Base-by-base conservation (phyloP, 192 early-diverging fungal species). In the Coemansia sp. region DNA sequence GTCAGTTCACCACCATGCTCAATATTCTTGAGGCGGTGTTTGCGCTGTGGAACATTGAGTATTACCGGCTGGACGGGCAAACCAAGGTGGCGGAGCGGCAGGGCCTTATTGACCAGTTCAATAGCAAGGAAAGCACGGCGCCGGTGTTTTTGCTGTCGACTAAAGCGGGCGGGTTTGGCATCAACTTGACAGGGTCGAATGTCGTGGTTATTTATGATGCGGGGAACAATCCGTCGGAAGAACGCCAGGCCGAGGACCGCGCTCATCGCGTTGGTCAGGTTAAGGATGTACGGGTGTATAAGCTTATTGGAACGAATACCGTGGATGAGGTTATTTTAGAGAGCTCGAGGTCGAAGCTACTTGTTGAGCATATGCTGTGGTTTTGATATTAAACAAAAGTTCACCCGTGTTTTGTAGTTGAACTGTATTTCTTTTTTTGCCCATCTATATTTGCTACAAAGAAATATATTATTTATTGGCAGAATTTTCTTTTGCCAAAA, bases 141-240 rank as follows among this genome's bases (percentile, higher is more conserved):
- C 82, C 83, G 4, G 83, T 91, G 44, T 91, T 93, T 71, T 70
- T 92, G 42, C 61, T 92, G 38, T 88, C 87, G 23, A 94, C 92
- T 1, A 89, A 89, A 54, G 92, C 90, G 1, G 90, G 91, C 23
- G 92, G 91, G 0, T 87, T 93, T 59, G 91, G 91, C 44, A 87
- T 93, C 57, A 93, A 93, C 57, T 54, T 93, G 65, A 90, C 90
- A 1, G 74, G 85, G 5, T 90, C 91, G 26, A 89, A 89, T 58
- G 83, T 89, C 4, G 91, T 93, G 5, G 86, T 91, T n/a, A 80
- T 90, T 50, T 88, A 84, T 60, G 88, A 89, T 34, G 38, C 89
- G 51, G 95, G 95, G 20, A 93, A 90, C 65, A 97, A 97, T 55
- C 95, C 95, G 1, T 93, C 94, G 14, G 87, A 90, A 50, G 91